These are phyloP conservation scores for Aspergillus olivimuriae DNA, from an alignment of 495 filamentous ascomycete species.

Conservation along the genomic window DNA sequence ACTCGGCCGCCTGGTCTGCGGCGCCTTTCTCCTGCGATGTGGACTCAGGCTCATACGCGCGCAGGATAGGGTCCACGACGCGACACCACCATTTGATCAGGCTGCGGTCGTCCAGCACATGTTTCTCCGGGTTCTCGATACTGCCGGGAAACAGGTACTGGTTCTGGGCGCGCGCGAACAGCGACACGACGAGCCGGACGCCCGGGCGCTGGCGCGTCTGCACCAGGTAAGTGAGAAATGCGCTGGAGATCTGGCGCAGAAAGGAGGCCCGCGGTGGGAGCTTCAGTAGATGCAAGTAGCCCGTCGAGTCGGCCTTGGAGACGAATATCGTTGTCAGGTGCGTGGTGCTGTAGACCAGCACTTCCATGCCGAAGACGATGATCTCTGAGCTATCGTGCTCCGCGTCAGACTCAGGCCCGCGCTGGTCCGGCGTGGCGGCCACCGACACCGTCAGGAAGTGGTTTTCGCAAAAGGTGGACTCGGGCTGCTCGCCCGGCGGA, in stretches of 20 bases:
- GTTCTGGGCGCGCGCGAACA: conserved; percentile 87
- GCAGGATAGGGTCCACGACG: conserved; percentile 68
- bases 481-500: conserved; percentile 58
- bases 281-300: conserved; percentile 64
- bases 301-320: conserved; percentile 95
- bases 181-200: conserved; percentile 72
- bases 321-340: conserved; percentile 84
- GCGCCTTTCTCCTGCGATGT: conserved; percentile 24
- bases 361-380: conserved; percentile 62
- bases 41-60: conserved; percentile 40
- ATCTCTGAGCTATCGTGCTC: conserved; percentile 33
- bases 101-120: conserved; percentile 86
- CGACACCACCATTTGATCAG: conserved; percentile 94
- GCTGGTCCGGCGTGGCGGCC: conserved; percentile 29
- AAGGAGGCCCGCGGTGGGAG: conserved; percentile 61
- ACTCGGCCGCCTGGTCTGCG: conserved; percentile 39
- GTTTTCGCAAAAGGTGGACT: conserved; percentile 77
- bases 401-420: too few species aligned
- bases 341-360: conserved; percentile 62
- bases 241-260: conserved; percentile 61
- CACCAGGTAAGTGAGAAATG: conserved; percentile 71
- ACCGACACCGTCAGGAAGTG: conserved; percentile 74
- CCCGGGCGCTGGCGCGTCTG: conserved; percentile 56
- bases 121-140: conserved; percentile 76
- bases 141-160: conserved; percentile 96